Evolutionary conservation across 495 filamentous ascomycete species (phyloP).

Genomic region (Rostrohypoxylon terebratum): DNA sequence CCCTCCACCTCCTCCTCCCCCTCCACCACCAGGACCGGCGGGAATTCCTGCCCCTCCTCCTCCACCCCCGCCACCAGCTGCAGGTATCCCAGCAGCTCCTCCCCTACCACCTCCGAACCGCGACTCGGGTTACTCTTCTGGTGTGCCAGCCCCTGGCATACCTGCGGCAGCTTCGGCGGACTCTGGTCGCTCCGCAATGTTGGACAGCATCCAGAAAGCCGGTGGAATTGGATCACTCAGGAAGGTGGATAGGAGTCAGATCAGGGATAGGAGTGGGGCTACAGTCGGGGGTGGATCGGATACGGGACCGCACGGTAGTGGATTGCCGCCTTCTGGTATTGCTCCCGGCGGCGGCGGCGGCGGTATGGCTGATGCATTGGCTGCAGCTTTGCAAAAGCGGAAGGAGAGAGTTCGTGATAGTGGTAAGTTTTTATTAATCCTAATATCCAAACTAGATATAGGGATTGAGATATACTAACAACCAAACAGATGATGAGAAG

Average conservation of each 20-base stretch:
- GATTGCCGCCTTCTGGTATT: constrained; percentile 62
- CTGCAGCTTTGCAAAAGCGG: constrained; percentile 78
- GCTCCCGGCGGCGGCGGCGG: constrained; percentile 62
- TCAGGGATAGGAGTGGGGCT: constrained; percentile 83
- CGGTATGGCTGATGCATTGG: constrained; percentile 84
- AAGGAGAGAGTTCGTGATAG: constrained; percentile 91
- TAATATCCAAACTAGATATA: constrained; percentile 8
- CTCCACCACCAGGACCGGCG: neutral
- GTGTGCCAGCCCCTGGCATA: constrained; percentile 70
- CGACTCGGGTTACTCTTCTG: constrained; percentile 69
- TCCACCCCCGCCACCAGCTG: constrained; percentile 52
- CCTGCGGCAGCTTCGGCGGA: constrained; percentile 64
- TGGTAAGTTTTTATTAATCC: constrained; percentile 71
- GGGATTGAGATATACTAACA: constrained; percentile 49
- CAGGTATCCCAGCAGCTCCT: constrained; percentile 68
- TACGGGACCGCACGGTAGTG: constrained; percentile 67
- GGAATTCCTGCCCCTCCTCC: constrained; percentile 1
- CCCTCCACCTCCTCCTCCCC: constrained; percentile 49
- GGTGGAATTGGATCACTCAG: constrained; percentile 79
- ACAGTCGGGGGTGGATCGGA: constrained; percentile 69
- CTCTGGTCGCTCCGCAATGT: constrained; percentile 69
- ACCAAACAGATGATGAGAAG: constrained; percentile 76
- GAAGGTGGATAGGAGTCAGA: constrained; percentile 81
- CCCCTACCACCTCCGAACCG: constrained; percentile 75
- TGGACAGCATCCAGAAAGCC: constrained; percentile 84